Percentiles rank a stretch among this genome's conserved stretches.
These are phyloP conservation scores for Tuber aestivum DNA, from an alignment of 495 filamentous ascomycete species.

Conservation along the genomic window DNA sequence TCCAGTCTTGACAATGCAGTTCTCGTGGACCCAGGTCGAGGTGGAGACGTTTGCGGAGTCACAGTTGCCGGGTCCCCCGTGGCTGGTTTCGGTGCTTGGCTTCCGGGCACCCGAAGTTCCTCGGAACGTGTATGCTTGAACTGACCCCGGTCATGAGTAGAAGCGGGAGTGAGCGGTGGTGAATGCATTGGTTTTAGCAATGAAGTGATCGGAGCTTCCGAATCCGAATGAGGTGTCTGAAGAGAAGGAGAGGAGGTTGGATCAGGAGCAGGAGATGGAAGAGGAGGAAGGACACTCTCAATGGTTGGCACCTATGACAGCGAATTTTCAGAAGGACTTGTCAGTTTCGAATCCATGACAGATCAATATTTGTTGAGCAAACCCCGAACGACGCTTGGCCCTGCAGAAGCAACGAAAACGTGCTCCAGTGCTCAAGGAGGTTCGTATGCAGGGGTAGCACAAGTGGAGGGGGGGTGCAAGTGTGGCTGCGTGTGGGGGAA, in stretches of 20 bases:
- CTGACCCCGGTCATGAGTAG: conserved; percentile 47
- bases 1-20: conserved; percentile 39
- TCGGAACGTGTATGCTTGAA: conserved; percentile 44
- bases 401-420: conserved; percentile 1
- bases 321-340: conserved; percentile 8
- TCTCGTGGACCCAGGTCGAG: conserved; percentile 45
- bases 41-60: conserved; percentile 60
- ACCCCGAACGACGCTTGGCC: neutral
- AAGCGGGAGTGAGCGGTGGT: conserved; percentile 82
- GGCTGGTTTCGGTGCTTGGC: conserved; percentile 41
- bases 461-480: neutral
- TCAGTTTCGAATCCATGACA: conserved; percentile 10
- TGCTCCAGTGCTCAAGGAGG: neutral
- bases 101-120: conserved; percentile 28
- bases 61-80: conserved; percentile 52
- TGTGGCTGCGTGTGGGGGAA: neutral
- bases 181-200: conserved; percentile 60
- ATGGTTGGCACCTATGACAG: conserved; percentile 33
- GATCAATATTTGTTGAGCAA: conserved; percentile 10
- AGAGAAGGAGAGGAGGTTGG: neutral
- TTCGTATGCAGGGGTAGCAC: neutral
- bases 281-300: conserved; percentile 27
- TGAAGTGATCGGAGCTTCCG: conserved; percentile 38
- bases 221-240: conserved; percentile 3
- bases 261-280: conserved; percentile 12